A percentile compares a stretch with the other conserved stretches of the same genome.
phyloP scores from a whole-genome alignment of 768 basidiomycete species.

The Gymnopilus junonius region DNA sequence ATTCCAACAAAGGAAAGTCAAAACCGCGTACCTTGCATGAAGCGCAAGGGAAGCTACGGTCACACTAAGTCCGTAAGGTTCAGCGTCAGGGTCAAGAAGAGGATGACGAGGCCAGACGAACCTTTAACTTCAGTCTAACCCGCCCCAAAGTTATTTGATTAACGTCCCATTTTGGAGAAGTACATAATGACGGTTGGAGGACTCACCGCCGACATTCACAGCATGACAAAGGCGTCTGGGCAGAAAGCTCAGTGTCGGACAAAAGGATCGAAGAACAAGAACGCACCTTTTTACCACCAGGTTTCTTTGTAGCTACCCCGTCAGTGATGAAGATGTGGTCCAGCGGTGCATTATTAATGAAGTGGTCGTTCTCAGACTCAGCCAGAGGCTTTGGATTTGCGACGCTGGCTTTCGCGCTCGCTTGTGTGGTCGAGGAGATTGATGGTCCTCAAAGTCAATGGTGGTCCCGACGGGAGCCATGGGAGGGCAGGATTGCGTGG shows the following conservation, averaged over 20 bases:
- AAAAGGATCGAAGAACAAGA: conserved; percentile 8
- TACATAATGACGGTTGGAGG: conserved; percentile 1
- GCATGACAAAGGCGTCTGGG: conserved; percentile 58
- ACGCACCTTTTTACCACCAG: conserved; percentile 52
- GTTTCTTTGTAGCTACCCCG: conserved; percentile 47
- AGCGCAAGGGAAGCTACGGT: conserved; percentile 55
- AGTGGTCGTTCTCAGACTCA: conserved; percentile 30
- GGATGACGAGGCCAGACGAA: conserved; percentile 27
- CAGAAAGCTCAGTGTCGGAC: background rate
- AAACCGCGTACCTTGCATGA: conserved; percentile 40
- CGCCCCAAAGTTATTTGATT: background rate
- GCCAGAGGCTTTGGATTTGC: conserved; percentile 15
- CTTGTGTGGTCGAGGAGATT: conserved; percentile 45
- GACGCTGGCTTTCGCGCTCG: conserved; percentile 44
- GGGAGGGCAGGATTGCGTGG: conserved; percentile 27
- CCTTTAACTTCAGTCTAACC: conserved; percentile 59
- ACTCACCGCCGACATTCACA: conserved; percentile 64
- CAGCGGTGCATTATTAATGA: conserved; percentile 35
- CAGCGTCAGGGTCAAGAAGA: conserved; percentile 11
- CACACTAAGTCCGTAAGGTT: conserved; percentile 40
- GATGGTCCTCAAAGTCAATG: conserved; percentile 24
- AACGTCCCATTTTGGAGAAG: background rate
- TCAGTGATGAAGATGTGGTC: conserved; percentile 59
- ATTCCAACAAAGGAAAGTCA: background rate
- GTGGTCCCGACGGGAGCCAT: conserved; percentile 26